Base-by-base conservation (phyloP, 805 yeast species). In the Ogataea angusta region DNA sequence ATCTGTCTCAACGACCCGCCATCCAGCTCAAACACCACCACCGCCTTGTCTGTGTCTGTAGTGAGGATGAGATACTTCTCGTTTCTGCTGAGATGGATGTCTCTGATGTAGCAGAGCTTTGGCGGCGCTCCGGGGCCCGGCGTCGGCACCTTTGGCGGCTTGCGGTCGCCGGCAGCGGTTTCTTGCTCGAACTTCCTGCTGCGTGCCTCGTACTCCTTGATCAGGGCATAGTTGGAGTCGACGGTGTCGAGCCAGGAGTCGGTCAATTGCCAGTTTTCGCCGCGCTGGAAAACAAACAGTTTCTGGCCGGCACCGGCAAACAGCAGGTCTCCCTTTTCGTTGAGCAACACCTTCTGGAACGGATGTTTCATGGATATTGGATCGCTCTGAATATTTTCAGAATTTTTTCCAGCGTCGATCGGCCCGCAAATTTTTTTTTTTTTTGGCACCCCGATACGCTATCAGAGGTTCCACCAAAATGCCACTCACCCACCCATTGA, bases 11-110 rank as follows among this genome's bases (percentile, higher is more conserved):
- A 47, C 29, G 53, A 38, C 3, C 40, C 39, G 30, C 59, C 54
- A n/a, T 60, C 30, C 29, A 62, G 57, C 43, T 70, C 67, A 45
- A 87, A 80, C 8, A 88, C 72, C 4, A 85, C 69, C 13, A 80
- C 81, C 2, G 95, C 80, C 62, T 91, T 93, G 57, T 85, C 95
- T 42, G 82, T 83, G 57, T 87, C 95, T 2, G 95, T 81, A 31
- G 86, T 79, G 1, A 79, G 84, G 18, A 85, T 68, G 26, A 90
- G 59, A 52, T 70, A 68, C 30, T 68, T 60, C 33, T 79, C 84
- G 49, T 74, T 67, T 17, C 75, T 64, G 7, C 79, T 66, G 37
- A 87, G 56, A 6, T 65, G 62, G 47, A 90, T 60, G 16, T 79
- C 73, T 58, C 95, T 74, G 35, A 90, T 77, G 51, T 82, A 79